phyloP scores from a whole-genome alignment of 2,329 filamentous ascomycete genomes.

The Trichophyton mentagrophytes region DNA sequence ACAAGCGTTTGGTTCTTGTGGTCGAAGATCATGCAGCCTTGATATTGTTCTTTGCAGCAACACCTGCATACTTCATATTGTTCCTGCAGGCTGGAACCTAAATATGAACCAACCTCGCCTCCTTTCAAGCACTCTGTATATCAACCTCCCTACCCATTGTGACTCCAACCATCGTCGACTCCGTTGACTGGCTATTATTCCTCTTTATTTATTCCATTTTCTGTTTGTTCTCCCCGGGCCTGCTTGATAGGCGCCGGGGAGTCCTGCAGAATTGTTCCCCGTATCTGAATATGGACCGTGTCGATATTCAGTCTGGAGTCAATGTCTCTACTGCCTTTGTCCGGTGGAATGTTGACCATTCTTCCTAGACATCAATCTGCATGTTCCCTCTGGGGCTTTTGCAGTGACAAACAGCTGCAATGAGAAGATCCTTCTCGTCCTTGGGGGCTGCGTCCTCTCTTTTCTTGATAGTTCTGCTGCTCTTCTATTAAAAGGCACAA shows the following conservation, averaged over 20 bases:
- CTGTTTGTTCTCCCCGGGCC: not conserved
- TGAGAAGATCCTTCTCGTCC: not conserved
- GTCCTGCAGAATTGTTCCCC: not conserved
- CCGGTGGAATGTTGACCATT: not conserved
- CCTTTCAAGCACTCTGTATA: not conserved
- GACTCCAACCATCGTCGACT: not conserved
- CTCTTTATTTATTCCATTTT: not conserved
- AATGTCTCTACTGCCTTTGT: conserved; percentile 4
- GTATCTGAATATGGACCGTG: conserved; percentile 1
- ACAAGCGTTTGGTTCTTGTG: not conserved
- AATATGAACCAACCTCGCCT: not conserved
- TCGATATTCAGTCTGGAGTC: not conserved
- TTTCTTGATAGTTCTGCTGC: not conserved
- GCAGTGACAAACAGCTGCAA: conserved; percentile 4
- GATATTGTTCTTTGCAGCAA: conserved; percentile 12
- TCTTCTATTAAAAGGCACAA: not conserved
- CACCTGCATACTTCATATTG: not conserved
- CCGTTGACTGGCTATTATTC: not conserved
- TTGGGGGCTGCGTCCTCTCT: not conserved
- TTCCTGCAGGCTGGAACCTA: not conserved
- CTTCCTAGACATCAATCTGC: not conserved
- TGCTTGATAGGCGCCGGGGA: not conserved
- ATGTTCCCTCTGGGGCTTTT: not conserved
- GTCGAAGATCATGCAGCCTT: conserved; percentile 7
- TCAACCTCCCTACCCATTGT: not conserved